Base-by-base conservation (phyloP, 345 rosid species). In the Garcia nutans region DNA sequence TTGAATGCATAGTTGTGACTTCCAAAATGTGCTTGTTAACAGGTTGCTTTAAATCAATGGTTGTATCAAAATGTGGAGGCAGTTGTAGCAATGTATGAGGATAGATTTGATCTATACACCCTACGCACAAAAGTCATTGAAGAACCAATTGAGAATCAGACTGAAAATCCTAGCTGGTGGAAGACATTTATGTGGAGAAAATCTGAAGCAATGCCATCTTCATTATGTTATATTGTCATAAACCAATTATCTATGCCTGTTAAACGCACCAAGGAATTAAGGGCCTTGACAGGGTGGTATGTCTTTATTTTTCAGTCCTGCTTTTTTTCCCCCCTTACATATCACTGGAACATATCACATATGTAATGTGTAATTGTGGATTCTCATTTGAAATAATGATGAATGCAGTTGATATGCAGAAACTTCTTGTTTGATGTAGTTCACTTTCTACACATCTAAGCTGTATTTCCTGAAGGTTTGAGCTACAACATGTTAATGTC, bases 41-140 rank as follows among this genome's bases (percentile, higher is more conserved):
- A 93, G 98, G 92, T 93, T 49, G 94, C 94, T 82, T 79, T 95
- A 84, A 90, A 90, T 75, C 90, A 84, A 68, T 95, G 99, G 99
- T 62, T 90, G 80, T 92, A 95, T 84, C 97, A 90, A 87, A 95
- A 95, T 73, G 64, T 90, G 85, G 97, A 91, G 83, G 91, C 91
- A 56, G 92, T 93, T 62, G 90, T 86, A 72, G 91, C 97, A 9
- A 95, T 95, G 95, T 95, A 93, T 23, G 98, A 95, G 80, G 97
- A 95, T 83, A 89, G 87, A 31, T 95, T 95, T 85, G 99, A 95
- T 81, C 85, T 95, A n/a, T 82, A 79, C 80, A 81, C 86, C 10
- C 89, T 95, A 64, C 76, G 86, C 65, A 86, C 78, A 44, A 86
- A 85, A 65, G 72, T 80, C 60, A 79, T 86, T 65, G 84, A 83